These are phyloP conservation scores for Gossypium schwendimanii DNA, from an alignment of 441 rosid genomes.

Conservation along the genomic window DNA sequence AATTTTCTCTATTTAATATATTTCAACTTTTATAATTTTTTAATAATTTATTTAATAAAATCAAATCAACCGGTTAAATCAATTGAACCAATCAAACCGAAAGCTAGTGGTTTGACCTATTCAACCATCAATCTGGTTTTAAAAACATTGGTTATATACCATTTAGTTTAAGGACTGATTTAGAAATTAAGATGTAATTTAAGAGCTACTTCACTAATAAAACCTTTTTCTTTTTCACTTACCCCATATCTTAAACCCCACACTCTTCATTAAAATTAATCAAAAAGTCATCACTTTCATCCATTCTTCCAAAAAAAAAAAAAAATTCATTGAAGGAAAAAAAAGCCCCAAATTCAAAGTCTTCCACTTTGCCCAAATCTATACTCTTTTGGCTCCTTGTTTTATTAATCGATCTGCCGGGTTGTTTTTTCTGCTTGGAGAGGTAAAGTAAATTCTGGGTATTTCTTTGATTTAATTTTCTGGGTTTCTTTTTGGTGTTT, in stretches of 20 bases:
- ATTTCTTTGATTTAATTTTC: neutral
- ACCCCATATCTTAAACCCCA: neutral
- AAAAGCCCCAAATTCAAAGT: neutral
- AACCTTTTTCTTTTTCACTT: neutral
- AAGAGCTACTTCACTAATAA: no score
- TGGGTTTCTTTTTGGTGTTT: neutral
- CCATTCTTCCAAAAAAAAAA: neutral
- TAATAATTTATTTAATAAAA: no score
- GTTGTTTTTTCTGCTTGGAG: conserved; percentile 21
- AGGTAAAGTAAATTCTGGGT: conserved; percentile 22
- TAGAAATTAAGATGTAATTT: no score
- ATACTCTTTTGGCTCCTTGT: neutral
- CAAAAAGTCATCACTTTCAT: conserved; percentile 8
- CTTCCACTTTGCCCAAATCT: conserved; percentile 4
- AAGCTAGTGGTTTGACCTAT: no score
- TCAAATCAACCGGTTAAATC: no score
- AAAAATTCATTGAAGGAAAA: neutral
- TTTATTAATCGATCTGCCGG: neutral
- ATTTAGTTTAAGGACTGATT: no score
- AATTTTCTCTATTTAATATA: no score
- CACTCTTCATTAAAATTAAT: neutral
- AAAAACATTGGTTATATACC: no score
- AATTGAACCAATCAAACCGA: no score
- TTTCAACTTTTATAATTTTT: no score
- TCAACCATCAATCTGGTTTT: no score